Base-by-base conservation (phyloP, 805 yeast species). In the Candida tibetensis region DNA sequence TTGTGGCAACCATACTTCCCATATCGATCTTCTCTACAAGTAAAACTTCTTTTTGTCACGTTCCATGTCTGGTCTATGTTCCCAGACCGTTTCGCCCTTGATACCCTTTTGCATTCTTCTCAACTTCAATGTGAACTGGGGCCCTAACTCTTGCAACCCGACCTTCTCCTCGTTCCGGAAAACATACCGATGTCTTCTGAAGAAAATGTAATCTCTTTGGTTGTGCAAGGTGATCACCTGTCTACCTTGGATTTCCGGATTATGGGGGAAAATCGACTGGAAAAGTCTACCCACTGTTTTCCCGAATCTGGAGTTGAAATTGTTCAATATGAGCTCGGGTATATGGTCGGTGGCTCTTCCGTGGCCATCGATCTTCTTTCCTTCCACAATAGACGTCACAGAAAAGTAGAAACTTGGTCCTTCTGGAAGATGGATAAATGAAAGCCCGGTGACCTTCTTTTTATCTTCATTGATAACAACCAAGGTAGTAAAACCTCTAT, bases 371-470 rank as follows among this genome's bases (percentile, higher is more conserved):
- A 93, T 87, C 47, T 76, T 71, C 49, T 85, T 79, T 8, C 90
- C 82, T 50, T 86, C 85, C 12, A 78, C 76, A 30, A 85, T 72
- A 3, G 95, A 87, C 5, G 88, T 71, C 3, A 93, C 69, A 19
- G 93, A 82, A 55, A 93, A 93, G 64, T 91, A 90, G 58, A 88
- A 88, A 0, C 97, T 85, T 26, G 99, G 99, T 1, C 99, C 99
- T 32, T 76, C 85, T 6, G 99, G 99, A 42, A 93, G 72, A 66
- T 93, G 96, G 40, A 93, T 83, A 55, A 93, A 85, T 1, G 98
- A 88, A 41, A 93, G 65, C 2, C 99, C 99, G 37, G 85, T 90
- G 27, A 93, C 95, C 46, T 74, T 76, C 62, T 91, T 93, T 64
- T 90, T 90, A 64, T 88, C 96, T 63, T 93, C 99, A 59, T 93